Base-by-base conservation (phyloP, 495 filamentous ascomycete species). In the Hyaloscypha bicolor region DNA sequence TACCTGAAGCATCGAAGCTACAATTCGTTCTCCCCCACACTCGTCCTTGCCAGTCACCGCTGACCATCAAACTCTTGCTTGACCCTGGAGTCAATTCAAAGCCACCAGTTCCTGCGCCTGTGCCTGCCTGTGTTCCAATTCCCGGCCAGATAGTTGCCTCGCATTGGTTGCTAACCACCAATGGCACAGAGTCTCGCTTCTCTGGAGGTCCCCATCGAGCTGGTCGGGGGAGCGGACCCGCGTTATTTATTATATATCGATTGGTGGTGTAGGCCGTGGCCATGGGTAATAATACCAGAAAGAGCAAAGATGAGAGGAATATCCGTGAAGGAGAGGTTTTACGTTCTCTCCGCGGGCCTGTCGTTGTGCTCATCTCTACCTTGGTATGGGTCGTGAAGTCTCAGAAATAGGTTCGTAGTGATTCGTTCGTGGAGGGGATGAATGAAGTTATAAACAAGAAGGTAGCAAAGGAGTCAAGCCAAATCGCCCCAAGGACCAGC, bases 21-120 rank as follows among this genome's bases (percentile, higher is more conserved):
- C 91, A 94, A 75, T 94, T 94, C 29, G 91, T 93, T 60, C 91
- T 79, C 22, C 88, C 91, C 91, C 91, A 94, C 16, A 94, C 79
- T 51, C 92, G 85, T 6, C 91, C 91, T 69, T 90, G 86, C 92
- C 91, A 94, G 69, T 91, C 85, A 29, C 79, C 78, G 59, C 82
- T 81, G 55, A 94, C 88, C 22, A 76, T 85, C 55, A 91, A 75
- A 53, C 78, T 77, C 60, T 63, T 81, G 31, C 78, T 83, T 14
- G 78, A 69, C 31, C 84, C 82, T 25, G 87, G 72, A 2, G 71
- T 66, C 35, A 93, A 82, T 70, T 85, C 79, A 69, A 93, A 94
- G 25, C 91, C 91, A 22, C 83, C 83, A 16, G 77, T 77, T 3
- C 77, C 76, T 0, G 91, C 89, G 0, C 85, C 85, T 22, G 81